These are phyloP conservation scores for Aspergillus hiratsukae DNA, from an alignment of 2,329 filamentous ascomycete species.

Conservation along the genomic window DNA sequence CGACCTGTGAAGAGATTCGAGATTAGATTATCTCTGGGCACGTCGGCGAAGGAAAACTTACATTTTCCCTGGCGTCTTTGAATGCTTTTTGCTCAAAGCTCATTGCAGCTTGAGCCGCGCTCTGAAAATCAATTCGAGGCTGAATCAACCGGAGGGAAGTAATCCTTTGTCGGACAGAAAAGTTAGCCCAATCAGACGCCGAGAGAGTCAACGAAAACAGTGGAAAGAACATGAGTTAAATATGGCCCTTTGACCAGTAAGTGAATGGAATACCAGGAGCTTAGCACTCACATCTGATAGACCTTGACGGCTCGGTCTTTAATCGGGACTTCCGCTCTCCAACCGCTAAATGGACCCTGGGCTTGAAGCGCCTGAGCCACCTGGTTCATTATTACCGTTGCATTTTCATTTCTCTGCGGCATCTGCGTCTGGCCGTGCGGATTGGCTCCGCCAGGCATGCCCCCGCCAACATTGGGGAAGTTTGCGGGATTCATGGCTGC, in stretches of 20 bases:
- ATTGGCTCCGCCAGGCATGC: slow-evolving; percentile 31
- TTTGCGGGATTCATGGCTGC: slow-evolving; percentile 41
- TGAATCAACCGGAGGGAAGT: slow-evolving; percentile 45
- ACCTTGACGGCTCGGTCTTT: slow-evolving; percentile 40
- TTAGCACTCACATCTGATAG: slow-evolving; percentile 39
- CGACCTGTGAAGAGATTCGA: slow-evolving; percentile 22
- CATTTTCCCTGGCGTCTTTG: slow-evolving; percentile 35
- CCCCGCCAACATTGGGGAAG: slow-evolving; percentile 35
- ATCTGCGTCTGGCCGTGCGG: slow-evolving; percentile 30
- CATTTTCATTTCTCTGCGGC: slow-evolving; percentile 30
- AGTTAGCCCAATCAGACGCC: slow-evolving; percentile 6
- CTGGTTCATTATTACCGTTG: slow-evolving; percentile 34
- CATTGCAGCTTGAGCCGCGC: slow-evolving; percentile 39
- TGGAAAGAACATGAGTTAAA: neutral
- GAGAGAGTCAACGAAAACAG: neutral
- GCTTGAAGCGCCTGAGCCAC: slow-evolving; percentile 37
- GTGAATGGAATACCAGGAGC: slow-evolving; percentile 1
- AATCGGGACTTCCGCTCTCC: slow-evolving; percentile 40
- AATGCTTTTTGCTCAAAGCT: slow-evolving; percentile 45
- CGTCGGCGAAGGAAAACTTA: slow-evolving; percentile 9
- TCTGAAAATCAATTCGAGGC: slow-evolving; percentile 35
- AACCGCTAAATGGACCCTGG: slow-evolving; percentile 42
- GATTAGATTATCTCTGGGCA: neutral
- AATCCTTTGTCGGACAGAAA: slow-evolving; percentile 27
- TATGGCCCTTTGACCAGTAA: neutral